Evolutionary conservation across 108 stramenopile species (phyloP), one percentile per base, ranked within the genome.

Genomic region (Ochromonas danica): DNA sequence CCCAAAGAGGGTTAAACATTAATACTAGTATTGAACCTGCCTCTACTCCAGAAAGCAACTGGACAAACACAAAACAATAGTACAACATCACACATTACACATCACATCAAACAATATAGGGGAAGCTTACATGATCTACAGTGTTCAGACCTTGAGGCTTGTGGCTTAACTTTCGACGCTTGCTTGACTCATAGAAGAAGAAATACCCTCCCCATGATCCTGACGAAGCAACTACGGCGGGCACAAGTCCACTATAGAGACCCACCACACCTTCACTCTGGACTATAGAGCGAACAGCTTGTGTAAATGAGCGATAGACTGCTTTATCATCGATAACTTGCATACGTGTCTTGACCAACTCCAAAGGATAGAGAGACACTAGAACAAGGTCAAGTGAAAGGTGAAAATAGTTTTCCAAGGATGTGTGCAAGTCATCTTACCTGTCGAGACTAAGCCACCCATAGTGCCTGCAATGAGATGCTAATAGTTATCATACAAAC

Each of bases 131-230:
- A 25, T 40, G 42, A 72, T 72, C 71, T 2, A 41, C 30, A 28
- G 63, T 67, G 41, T 22, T 43, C 40, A 72, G 41, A 6, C 3
- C n/a, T 1, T n/a, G 2, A 22, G 36, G 1, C n/a, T 25, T 30
- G 22, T 72, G 25, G 25, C 2, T 36, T 25, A 41, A 25, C 41
- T 40, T 43, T n/a, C 39, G 2, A 3, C 22, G 2, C 87, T 99
- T 97, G 28, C 91, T 79, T 17, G 82, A 87, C 87, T 99, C 97
- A 80, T 99, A 99, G 36, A 96, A 85, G 78, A 89, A 96, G 80
- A 99, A 98, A 75, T 95, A 99, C 36, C 97, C 94, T 27, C 98
- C 98, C 98, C 98, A 99, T 25, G 92, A 90, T 28, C 93, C 84
- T 0, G 94, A 90, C 27, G 91, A 90, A 14, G 94, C 98, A 31